Evolutionary conservation across 2,329 filamentous ascomycete genomes (phyloP), one percentile per base, ranked within the genome.

Genomic region (Colletotrichum paranaense): DNA sequence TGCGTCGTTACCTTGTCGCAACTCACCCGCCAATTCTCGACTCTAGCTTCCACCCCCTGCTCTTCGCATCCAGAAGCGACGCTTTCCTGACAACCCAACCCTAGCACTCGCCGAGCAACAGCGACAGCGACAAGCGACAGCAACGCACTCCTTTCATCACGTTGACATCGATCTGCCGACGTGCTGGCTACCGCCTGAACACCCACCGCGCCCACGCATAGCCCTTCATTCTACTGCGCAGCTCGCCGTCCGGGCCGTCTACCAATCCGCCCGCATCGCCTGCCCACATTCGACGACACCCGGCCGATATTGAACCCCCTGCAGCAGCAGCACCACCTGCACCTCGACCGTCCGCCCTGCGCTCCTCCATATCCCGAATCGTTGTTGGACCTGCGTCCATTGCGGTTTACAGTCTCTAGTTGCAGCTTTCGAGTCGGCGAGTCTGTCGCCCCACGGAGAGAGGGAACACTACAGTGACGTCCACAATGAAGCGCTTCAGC

Each of bases 401-500:
- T 66, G 67, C 67, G 42, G 57, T 38, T 52, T 57, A 62, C 55
- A 57, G 56, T 53, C 57, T 56, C 32, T 71, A 60, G 68, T 67
- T 62, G 26, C 49, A 65, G 73, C 66, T 66, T 49, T 52, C 35
- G 62, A 74, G 70, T 63, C 60, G 70, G 70, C 70, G 70, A 66
- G 64, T 42, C 52, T 64, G 68, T 69, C 70, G 62, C 75, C 71
- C 65, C 64, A 72, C 71, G 60, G 67, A 62, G 60, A 74, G 62
- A 35, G 32, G 32, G 58, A 46, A 77, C 64, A 62, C 64, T 58
- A 63, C 68, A 75, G 71, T 73, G 72, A 79, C 79, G 76, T 85
- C 84, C 85, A 93, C 89, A 86, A 98, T 98, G 96, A 98, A 98
- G 88, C 94, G 95, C 84, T 97, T 98, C 86, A 94, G 95, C 86